Conservation (phyloP, 2,329 filamentous ascomycete species). For the Colletotrichum lentis region DNA sequence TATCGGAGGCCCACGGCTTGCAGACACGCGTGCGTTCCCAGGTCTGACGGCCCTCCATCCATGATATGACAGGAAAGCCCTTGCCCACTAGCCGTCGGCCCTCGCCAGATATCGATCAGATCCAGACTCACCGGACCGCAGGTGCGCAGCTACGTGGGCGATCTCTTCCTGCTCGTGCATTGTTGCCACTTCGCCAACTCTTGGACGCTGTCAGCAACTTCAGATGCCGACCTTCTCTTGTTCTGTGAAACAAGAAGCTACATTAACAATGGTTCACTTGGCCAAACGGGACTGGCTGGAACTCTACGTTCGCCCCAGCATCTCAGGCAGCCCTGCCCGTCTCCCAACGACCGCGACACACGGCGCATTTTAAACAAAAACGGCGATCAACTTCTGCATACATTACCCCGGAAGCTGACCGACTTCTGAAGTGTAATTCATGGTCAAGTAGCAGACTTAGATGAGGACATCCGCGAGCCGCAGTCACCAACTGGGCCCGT, state of each 20-base stretch:
- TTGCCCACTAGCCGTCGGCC: constrained; percentile 5
- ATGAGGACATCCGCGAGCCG: not conserved
- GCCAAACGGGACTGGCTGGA: not conserved
- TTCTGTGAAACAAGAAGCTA: constrained; percentile 18
- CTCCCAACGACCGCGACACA: not conserved
- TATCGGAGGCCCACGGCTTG: constrained; percentile 16
- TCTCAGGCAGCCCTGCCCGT: not conserved
- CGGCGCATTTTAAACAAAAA: not conserved
- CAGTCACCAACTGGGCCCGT: not conserved
- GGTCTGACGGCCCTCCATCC: constrained; percentile 14
- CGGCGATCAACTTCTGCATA: not conserved
- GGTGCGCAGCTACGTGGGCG: constrained; percentile 20
- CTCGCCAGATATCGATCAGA: constrained; percentile 15
- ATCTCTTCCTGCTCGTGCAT: constrained; percentile 15
- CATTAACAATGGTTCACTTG: not conserved
- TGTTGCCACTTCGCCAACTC: constrained; percentile 4
- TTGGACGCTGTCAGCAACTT: not conserved
- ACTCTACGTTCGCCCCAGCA: not conserved
- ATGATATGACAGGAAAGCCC: constrained; percentile 6
- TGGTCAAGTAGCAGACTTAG: not conserved
- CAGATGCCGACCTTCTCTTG: constrained; percentile 1
- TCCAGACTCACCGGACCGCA: constrained; percentile 29
- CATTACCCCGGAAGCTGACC: not conserved
- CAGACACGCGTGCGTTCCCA: constrained; percentile 11
- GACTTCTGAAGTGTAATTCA: not conserved